Percentiles rank a stretch among this genome's conserved stretches.
These are phyloP conservation scores for Talaromyces trachyspermus DNA, from an alignment of 495 filamentous ascomycete species.

Conservation along the genomic window DNA sequence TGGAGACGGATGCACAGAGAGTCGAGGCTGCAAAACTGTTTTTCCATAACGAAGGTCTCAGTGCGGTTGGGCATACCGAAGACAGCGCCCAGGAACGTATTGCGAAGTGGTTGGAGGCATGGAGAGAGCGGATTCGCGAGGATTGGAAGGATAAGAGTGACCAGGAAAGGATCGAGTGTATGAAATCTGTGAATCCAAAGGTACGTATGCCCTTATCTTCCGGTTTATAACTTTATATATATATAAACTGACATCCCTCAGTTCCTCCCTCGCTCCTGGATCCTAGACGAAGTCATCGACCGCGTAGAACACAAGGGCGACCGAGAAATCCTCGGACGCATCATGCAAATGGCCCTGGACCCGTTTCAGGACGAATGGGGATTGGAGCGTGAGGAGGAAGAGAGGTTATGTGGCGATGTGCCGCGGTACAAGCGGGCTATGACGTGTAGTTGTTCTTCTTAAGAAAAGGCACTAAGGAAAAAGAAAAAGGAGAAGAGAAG, in stretches of 20 bases:
- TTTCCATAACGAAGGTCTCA: slow-evolving; percentile 60
- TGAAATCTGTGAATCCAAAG: slow-evolving; percentile 84
- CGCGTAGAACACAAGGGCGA: slow-evolving; percentile 81
- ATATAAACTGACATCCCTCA: slow-evolving; percentile 14
- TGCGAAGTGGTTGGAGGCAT: slow-evolving; percentile 67
- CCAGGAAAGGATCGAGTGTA: slow-evolving; percentile 53
- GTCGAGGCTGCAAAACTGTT: slow-evolving; percentile 55
- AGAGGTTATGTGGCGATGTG: slow-evolving; percentile 82
- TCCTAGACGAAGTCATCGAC: slow-evolving; percentile 86
- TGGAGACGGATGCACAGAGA: slow-evolving; percentile 54
- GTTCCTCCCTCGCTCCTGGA: slow-evolving; percentile 83
- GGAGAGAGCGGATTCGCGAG: slow-evolving; percentile 57
- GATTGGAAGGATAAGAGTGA: slow-evolving; percentile 61
- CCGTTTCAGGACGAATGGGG: slow-evolving; percentile 81
- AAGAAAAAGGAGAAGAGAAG: slow-evolving; percentile 2
- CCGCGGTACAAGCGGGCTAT: slow-evolving; percentile 66
- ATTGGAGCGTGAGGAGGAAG: slow-evolving; percentile 62
- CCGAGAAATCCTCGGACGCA: slow-evolving; percentile 60
- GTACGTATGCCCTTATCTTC: slow-evolving; percentile 22
- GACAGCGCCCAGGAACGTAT: slow-evolving; percentile 53
- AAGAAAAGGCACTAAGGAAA: slow-evolving; percentile 6
- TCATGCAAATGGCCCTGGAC: slow-evolving; percentile 72
- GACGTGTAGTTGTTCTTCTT: slow-evolving; percentile 82
- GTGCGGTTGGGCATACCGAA: slow-evolving; percentile 49
- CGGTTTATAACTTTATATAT: neutral